phyloP scores from a whole-genome alignment of 2,329 filamentous ascomycete genomes.

The Pseudocercospora crystallina region DNA sequence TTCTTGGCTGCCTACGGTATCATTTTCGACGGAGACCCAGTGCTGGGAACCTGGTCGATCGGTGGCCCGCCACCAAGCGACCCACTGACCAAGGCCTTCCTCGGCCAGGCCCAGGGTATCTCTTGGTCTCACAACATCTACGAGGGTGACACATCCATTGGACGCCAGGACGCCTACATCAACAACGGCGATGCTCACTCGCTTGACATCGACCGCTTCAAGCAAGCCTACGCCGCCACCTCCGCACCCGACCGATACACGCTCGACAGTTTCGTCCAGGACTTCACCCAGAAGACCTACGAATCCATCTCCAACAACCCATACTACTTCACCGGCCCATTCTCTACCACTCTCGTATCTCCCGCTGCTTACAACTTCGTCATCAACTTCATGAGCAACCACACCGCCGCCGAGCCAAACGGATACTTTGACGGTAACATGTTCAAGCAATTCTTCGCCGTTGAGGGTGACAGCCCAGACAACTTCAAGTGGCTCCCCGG shows the following conservation, averaged over 20 bases:
- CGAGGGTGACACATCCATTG: conserved; percentile 34
- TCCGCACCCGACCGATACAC: not conserved
- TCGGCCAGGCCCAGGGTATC: conserved; percentile 25
- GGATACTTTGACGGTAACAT: conserved; percentile 17
- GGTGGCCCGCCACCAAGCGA: conserved; percentile 24
- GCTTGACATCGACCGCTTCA: conserved; percentile 20
- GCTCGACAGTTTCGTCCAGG: conserved; percentile 22
- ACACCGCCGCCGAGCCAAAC: conserved; percentile 17
- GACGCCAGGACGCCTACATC: conserved; percentile 32
- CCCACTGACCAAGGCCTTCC: conserved; percentile 18
- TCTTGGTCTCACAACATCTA: conserved; percentile 36
- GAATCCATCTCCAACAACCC: conserved; percentile 33
- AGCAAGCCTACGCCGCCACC: conserved; percentile 16
- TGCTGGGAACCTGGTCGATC: conserved; percentile 27
- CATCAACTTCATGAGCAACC: conserved; percentile 22
- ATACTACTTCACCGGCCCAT: conserved; percentile 32
- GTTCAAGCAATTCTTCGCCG: conserved; percentile 25
- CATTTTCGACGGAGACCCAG: conserved; percentile 19
- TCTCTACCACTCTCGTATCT: conserved; percentile 17
- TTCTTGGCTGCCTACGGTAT: conserved; percentile 34
- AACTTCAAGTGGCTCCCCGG: conserved; percentile 19
- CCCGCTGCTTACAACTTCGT: conserved; percentile 15
- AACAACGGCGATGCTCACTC: conserved; percentile 20
- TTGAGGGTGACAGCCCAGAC: conserved; percentile 2
- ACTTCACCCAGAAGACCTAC: conserved; percentile 17